These are phyloP conservation scores for Letharia columbiana DNA, from an alignment of 495 filamentous ascomycete species.

Conservation along the genomic window DNA sequence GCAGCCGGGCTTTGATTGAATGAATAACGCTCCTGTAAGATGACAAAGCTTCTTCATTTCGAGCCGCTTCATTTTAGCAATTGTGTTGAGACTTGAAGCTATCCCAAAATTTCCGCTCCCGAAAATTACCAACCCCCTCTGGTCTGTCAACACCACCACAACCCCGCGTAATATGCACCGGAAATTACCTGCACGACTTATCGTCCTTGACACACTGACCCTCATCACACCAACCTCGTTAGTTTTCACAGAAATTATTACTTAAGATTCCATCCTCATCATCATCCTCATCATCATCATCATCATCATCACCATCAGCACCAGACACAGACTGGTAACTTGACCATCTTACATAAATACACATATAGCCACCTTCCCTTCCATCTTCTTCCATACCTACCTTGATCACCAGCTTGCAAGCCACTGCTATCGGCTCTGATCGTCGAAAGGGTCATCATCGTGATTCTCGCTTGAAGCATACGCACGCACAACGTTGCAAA, in stretches of 20 bases:
- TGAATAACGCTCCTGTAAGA: background rate
- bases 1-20: background rate
- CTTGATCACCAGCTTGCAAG: background rate
- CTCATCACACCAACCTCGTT: background rate
- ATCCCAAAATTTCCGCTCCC: background rate
- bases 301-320: no score
- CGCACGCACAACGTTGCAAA: background rate
- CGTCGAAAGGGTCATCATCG: background rate
- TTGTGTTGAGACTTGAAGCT: background rate
- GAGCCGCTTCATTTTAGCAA: background rate
- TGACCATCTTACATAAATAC: background rate
- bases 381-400: background rate
- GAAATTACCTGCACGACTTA: background rate
- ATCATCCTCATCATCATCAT: no score
- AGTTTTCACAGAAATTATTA: background rate
- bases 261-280: background rate
- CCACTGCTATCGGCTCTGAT: background rate
- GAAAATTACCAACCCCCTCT: background rate
- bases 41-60: background rate
- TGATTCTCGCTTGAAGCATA: background rate
- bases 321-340: no score
- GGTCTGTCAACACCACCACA: background rate
- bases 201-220: background rate
- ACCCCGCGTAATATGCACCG: no score
- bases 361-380: background rate